These are phyloP conservation scores for Ananas comosus DNA, from an alignment of 176 grass and related monocot genomes.

Conservation along the genomic window DNA sequence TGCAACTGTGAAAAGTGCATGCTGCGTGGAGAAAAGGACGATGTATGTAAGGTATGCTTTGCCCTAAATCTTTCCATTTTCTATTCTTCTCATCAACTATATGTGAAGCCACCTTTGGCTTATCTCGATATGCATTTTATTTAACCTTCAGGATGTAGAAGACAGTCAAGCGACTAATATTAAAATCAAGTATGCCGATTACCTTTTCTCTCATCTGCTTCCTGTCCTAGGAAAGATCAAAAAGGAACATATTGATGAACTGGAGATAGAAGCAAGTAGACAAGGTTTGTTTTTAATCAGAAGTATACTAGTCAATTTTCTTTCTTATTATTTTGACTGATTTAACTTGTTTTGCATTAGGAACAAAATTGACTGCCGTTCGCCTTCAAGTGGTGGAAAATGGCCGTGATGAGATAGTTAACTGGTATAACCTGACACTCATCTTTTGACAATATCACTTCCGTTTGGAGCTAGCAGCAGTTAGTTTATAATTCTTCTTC, in stretches of 20 bases:
- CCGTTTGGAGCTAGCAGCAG: too few species aligned
- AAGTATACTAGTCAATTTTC: not conserved
- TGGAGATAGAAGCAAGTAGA: conserved; percentile 81
- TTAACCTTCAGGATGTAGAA: conserved; percentile 39
- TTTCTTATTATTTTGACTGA: conserved; percentile 12
- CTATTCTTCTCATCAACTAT: too few species aligned
- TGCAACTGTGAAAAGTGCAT: conserved; percentile 65
- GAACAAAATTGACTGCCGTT: conserved; percentile 53
- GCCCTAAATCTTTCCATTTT: conserved; percentile 5
- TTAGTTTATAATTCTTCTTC: not conserved
- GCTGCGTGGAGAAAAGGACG: conserved; percentile 29
- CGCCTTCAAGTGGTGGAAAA: conserved; percentile 68
- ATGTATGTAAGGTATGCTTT: conserved; percentile 30
- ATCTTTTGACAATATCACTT: not conserved
- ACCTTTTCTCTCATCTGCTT: conserved; percentile 72
- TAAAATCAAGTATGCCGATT: conserved; percentile 58
- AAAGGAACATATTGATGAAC: conserved; percentile 78
- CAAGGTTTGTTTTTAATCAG: conserved; percentile 51
- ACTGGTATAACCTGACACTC: conserved; percentile 51
- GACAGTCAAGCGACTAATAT: conserved; percentile 35
- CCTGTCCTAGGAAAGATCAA: conserved; percentile 55
- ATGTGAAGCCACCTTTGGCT: too few species aligned
- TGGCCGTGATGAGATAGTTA: conserved; percentile 35
- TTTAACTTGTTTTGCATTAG: conserved; percentile 33
- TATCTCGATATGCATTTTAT: conserved; percentile 8